phyloP scores from a whole-genome alignment of 2,329 filamentous ascomycete genomes.

The Ceratocystis harringtonii region DNA sequence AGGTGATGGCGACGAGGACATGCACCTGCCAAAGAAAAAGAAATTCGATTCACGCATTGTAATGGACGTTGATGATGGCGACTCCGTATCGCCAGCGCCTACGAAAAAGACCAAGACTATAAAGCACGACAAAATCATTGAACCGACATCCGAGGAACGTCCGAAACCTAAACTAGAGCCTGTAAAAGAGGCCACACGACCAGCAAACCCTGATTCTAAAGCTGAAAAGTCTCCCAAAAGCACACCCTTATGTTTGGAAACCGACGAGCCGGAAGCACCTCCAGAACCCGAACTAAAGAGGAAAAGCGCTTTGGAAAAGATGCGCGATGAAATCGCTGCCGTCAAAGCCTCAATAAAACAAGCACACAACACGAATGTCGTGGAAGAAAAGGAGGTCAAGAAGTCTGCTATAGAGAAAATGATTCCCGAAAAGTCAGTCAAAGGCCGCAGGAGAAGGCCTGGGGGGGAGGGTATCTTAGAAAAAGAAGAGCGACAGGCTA shows the following conservation, averaged over 20 bases:
- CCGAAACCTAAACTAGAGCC: not conserved
- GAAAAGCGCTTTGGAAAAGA: constrained; percentile 43
- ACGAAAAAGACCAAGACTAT: constrained; percentile 13
- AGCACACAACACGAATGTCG: constrained; percentile 29
- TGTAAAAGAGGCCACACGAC: not conserved
- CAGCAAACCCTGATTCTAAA: not conserved
- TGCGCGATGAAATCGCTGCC: constrained; percentile 67
- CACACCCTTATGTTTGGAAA: constrained; percentile 1
- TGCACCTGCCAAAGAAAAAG: constrained; percentile 53
- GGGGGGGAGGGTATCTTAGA: constrained; percentile 36
- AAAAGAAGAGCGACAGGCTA: constrained; percentile 25
- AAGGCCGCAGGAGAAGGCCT: constrained; percentile 49
- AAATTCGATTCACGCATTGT: constrained; percentile 69
- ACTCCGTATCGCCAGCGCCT: constrained; percentile 1
- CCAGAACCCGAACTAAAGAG: constrained; percentile 18
- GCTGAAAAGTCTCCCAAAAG: not conserved
- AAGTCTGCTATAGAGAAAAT: constrained; percentile 57
- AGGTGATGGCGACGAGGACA: constrained; percentile 37
- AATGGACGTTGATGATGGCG: constrained; percentile 33
- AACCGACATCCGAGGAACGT: not conserved
- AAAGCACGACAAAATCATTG: not conserved
- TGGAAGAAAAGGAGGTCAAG: constrained; percentile 38
- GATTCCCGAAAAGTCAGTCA: constrained; percentile 56
- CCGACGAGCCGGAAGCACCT: constrained; percentile 8
- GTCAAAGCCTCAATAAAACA: constrained; percentile 71